Evolutionary conservation across 345 rosid species (phyloP).

Genomic region (Citrus trifoliata): DNA sequence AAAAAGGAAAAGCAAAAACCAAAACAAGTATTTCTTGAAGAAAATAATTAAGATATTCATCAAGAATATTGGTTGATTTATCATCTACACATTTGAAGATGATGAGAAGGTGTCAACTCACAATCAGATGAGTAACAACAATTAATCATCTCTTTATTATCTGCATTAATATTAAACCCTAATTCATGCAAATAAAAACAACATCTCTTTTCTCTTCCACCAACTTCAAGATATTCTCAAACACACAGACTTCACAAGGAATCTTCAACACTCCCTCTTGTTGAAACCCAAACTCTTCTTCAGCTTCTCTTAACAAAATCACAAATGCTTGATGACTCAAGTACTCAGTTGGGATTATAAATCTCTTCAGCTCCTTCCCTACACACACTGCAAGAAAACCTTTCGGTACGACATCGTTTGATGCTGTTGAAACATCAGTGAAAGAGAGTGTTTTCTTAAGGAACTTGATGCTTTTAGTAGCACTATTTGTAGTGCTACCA

Average conservation of each 20-base stretch:
- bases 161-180: conserved; percentile 11
- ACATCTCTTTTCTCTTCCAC: conserved; percentile 45
- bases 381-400: conserved; percentile 60
- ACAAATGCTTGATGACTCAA: conserved; percentile 56
- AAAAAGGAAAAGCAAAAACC: background rate
- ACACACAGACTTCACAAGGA: conserved; percentile 51
- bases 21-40: background rate
- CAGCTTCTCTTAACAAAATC: conserved; percentile 57
- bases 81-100: conserved; percentile 53
- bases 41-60: background rate
- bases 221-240: conserved; percentile 47
- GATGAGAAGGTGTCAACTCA: conserved; percentile 42
- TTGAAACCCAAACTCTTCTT: conserved; percentile 66
- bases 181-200: conserved; percentile 12
- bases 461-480: conserved; percentile 44
- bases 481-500: background rate
- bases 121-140: conserved; percentile 38
- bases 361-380: conserved; percentile 54
- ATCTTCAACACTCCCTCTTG: conserved; percentile 56
- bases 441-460: conserved; percentile 61
- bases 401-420: conserved; percentile 35
- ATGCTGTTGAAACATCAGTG: conserved; percentile 17
- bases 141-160: conserved; percentile 16
- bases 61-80: background rate
- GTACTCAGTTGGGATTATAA: conserved; percentile 51